Evolutionary conservation across 2,329 filamentous ascomycete genomes (phyloP).

Genomic region (Ramularia collo-cygni): DNA sequence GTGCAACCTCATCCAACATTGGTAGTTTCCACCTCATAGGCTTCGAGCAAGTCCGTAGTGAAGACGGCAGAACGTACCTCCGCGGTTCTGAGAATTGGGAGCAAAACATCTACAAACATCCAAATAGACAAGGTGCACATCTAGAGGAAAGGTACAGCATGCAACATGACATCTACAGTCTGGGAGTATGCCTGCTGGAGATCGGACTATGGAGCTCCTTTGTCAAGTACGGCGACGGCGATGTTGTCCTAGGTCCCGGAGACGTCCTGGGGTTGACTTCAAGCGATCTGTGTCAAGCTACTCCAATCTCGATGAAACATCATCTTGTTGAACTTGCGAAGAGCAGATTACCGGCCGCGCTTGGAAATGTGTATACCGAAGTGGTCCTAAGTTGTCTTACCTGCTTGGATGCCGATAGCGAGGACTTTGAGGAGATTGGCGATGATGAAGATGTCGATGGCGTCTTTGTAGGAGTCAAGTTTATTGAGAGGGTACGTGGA

Average conservation of each 20-base stretch:
- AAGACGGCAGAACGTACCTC: constrained; percentile 27
- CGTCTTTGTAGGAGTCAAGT: constrained; percentile 6
- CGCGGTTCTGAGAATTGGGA: constrained; percentile 36
- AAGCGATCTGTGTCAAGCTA: neutral
- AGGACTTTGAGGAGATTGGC: constrained; percentile 2
- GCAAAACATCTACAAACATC: constrained; percentile 48
- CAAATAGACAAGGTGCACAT: constrained; percentile 38
- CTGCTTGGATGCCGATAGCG: constrained; percentile 12
- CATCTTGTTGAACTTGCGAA: constrained; percentile 1
- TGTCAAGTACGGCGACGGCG: constrained; percentile 19
- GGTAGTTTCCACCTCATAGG: constrained; percentile 37
- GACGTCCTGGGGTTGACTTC: neutral
- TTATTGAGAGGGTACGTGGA: constrained; percentile 10
- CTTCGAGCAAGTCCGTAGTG: constrained; percentile 38
- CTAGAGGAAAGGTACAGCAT: constrained; percentile 40
- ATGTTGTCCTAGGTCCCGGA: neutral
- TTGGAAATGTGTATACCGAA: constrained; percentile 30
- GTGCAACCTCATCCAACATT: constrained; percentile 14
- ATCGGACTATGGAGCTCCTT: constrained; percentile 44
- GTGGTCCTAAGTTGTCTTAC: constrained; percentile 29
- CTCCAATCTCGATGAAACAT: neutral
- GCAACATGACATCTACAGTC: constrained; percentile 52
- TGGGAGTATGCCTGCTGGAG: constrained; percentile 49
- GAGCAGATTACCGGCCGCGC: constrained; percentile 19
- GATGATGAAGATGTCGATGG: constrained; percentile 12